Conservation (phyloP, 2,329 filamentous ascomycete genomes). For the Pseudogymnoascus sp. region DNA sequence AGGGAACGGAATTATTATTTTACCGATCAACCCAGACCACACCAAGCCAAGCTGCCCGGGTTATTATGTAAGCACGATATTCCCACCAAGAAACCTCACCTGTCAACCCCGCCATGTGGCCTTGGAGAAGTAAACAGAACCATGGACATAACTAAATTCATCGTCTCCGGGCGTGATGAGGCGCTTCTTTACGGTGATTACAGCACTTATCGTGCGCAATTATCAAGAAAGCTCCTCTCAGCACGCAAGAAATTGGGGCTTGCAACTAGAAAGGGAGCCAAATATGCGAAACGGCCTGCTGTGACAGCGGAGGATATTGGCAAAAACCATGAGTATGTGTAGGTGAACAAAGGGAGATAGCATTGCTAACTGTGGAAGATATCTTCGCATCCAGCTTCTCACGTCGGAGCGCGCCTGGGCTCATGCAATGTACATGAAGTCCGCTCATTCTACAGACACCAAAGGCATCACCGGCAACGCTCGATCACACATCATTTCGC, state of each 20-base stretch:
- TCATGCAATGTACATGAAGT: constrained; percentile 91
- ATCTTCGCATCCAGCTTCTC: constrained; percentile 71
- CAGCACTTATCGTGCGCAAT: constrained; percentile 70
- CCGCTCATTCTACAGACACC: constrained; percentile 68
- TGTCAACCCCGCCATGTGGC: constrained; percentile 2
- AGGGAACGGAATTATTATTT: constrained; percentile 7
- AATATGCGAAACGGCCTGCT: constrained; percentile 65
- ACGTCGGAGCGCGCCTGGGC: constrained; percentile 90
- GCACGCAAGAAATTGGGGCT: constrained; percentile 79
- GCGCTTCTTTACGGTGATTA: constrained; percentile 86
- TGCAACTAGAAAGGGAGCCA: constrained; percentile 76
- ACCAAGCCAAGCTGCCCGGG: background rate
- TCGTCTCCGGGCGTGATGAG: constrained; percentile 72
- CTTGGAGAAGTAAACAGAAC: background rate
- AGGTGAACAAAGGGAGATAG: background rate
- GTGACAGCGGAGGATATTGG: constrained; percentile 70
- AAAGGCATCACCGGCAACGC: constrained; percentile 73
- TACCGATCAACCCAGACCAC: background rate
- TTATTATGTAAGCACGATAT: background rate
- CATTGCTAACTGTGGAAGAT: constrained; percentile 41
- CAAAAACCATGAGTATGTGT: constrained; percentile 64
- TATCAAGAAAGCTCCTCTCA: constrained; percentile 74
- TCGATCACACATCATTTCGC: constrained; percentile 81
- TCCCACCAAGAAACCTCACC: constrained; percentile 9
- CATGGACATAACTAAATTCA: constrained; percentile 87